Conservation (phyloP, 306 rosid genomes). For the Trifolium dubium region DNA sequence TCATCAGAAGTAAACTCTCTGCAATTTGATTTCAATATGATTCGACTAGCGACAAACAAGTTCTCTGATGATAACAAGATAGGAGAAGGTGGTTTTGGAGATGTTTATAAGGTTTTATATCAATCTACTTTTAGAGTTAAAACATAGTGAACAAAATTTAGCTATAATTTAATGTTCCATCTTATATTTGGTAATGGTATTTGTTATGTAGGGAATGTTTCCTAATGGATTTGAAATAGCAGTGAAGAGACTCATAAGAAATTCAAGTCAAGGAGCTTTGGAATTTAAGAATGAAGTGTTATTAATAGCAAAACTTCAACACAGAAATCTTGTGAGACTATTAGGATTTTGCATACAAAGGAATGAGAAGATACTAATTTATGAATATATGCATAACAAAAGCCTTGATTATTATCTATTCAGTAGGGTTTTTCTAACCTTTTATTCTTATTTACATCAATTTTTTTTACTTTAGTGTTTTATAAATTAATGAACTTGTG, state of each 20-base stretch:
- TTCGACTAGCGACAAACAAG: conserved; percentile 42
- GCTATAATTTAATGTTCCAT: not conserved
- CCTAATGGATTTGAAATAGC: conserved; percentile 45
- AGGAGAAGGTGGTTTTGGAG: conserved; percentile 49
- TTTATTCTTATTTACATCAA: conserved; percentile 7
- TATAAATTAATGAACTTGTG: not conserved
- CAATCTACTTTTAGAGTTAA: not conserved
- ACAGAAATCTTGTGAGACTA: conserved; percentile 43
- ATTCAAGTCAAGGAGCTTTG: conserved; percentile 40
- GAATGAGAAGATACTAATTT: conserved; percentile 40
- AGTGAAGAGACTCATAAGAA: conserved; percentile 41
- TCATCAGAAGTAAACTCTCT: conserved; percentile 36
- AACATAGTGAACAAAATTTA: not conserved
- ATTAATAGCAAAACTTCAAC: conserved; percentile 42
- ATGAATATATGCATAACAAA: conserved; percentile 43
- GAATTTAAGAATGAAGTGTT: conserved; percentile 44
- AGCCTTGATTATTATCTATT: conserved; percentile 46
- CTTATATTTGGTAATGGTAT: conserved; percentile 1
- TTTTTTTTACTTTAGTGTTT: not conserved
- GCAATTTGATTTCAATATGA: conserved; percentile 33
- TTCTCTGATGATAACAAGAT: conserved; percentile 44
- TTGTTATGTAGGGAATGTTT: conserved; percentile 34
- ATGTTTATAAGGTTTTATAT: conserved; percentile 33
- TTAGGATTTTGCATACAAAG: conserved; percentile 41
- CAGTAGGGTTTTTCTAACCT: conserved; percentile 35